Evolutionary conservation across 768 basidiomycete species (phyloP).

Genomic region (Leccinum subtestaceum): DNA sequence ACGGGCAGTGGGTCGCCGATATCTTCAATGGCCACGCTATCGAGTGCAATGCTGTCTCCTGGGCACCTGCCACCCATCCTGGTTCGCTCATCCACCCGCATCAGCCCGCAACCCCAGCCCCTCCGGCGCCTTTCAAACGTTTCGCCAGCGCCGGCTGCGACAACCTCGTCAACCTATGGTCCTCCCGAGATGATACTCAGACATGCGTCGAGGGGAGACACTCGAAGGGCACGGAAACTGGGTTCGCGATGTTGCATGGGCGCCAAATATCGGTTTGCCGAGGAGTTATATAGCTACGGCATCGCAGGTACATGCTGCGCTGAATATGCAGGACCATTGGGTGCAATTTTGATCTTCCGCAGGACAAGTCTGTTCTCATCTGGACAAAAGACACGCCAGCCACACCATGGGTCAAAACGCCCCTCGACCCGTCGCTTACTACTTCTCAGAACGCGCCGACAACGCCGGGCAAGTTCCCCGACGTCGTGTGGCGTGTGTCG

Average conservation of each 20-base stretch:
- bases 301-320: too few species aligned
- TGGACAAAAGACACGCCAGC: too few species aligned
- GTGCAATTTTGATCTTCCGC: too few species aligned
- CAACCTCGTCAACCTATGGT: slow-evolving; percentile 94
- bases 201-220: slow-evolving; percentile 90
- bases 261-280: too few species aligned
- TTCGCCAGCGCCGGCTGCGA: slow-evolving; percentile 97
- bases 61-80: slow-evolving; percentile 90
- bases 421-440: too few species aligned
- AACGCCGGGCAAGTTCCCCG: too few species aligned
- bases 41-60: slow-evolving; percentile 95
- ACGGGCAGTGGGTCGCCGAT: slow-evolving; percentile 89
- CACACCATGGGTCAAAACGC: too few species aligned
- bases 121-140: slow-evolving; percentile 68
- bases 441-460: too few species aligned
- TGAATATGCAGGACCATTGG: too few species aligned
- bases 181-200: slow-evolving; percentile 80
- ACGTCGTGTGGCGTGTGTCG: too few species aligned
- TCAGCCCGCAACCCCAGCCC: slow-evolving; percentile 36
- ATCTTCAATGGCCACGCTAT: slow-evolving; percentile 86
- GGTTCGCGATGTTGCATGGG: slow-evolving; percentile 80
- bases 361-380: too few species aligned
- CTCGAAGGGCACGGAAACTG: slow-evolving; percentile 94
- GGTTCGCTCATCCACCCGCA: slow-evolving; percentile 80
- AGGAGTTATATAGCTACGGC: too few species aligned